Conservation (phyloP, 2,329 filamentous ascomycete species). For the Lasiodiplodia sp. region DNA sequence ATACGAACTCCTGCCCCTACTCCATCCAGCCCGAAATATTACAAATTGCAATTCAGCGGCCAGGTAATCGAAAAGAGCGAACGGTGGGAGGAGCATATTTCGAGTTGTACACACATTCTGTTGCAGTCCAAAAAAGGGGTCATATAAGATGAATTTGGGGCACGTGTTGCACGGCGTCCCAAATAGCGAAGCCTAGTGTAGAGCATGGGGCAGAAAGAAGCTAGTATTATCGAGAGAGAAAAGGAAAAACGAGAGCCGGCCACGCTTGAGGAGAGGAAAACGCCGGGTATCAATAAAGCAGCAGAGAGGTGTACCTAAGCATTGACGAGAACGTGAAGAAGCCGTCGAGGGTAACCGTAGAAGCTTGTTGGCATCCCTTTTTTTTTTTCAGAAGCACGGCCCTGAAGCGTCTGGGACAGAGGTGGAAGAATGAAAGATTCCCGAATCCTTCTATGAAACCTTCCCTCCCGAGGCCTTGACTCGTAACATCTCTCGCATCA, state of each 20-base stretch:
- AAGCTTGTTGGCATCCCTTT: not conserved
- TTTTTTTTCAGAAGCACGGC: not conserved
- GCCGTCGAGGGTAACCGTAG: not conserved
- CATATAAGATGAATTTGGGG: not conserved
- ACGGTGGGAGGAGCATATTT: not conserved
- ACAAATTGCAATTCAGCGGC: not conserved
- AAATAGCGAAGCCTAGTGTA: not conserved
- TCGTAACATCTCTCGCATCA: constrained; percentile 10
- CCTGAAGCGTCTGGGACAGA: not conserved
- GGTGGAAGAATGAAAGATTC: not conserved
- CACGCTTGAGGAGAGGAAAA: constrained; percentile 6
- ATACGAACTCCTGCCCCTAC: no score
- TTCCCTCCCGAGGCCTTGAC: not conserved
- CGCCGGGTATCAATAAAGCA: constrained; percentile 29
- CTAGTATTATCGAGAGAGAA: constrained; percentile 4
- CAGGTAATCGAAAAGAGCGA: not conserved
- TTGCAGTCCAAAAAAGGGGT: not conserved
- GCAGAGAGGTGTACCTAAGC: constrained; percentile 2
- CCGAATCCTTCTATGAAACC: constrained; percentile 2
- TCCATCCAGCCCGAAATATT: no score
- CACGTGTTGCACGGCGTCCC: constrained; percentile 1
- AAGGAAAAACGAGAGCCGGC: constrained; percentile 9
- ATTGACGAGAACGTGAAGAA: constrained; percentile 7
- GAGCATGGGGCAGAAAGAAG: not conserved
- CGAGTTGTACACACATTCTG: not conserved